These are phyloP conservation scores for Cystobasidium pallidum DNA, from an alignment of 1,284 basidiomycete species.

Conservation along the genomic window DNA sequence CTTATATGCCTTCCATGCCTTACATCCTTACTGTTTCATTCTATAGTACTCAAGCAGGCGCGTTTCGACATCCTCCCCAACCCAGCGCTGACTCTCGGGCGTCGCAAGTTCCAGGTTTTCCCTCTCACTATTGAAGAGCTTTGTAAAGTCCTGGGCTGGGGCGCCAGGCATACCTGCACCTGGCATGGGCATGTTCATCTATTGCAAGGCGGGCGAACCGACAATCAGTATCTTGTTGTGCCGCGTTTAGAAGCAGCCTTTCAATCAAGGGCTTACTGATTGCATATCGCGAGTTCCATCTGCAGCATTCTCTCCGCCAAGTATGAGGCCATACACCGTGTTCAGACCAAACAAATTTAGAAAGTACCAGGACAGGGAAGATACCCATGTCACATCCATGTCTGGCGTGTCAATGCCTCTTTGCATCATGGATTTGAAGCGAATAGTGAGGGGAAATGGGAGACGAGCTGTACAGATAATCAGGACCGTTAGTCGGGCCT, in stretches of 20 bases:
- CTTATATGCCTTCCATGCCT: not conserved
- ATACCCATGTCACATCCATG: constrained; percentile 99
- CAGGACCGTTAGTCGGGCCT: not conserved
- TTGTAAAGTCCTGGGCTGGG: constrained; percentile 74
- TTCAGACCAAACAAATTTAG: constrained; percentile 98
- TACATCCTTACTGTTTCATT: not conserved
- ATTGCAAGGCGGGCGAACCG: not conserved
- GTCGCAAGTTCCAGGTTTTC: constrained; percentile 93
- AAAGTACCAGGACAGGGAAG: constrained; percentile 98
- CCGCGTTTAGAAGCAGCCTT: constrained; percentile 58
- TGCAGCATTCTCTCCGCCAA: constrained; percentile 86
- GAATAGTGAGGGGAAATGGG: constrained; percentile 93
- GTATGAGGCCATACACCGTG: constrained; percentile 87
- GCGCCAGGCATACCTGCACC: constrained; percentile 50
- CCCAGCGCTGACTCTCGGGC: constrained; percentile 69
- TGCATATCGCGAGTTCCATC: constrained; percentile 75
- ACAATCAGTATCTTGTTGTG: not conserved
- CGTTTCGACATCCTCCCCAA: constrained; percentile 75
- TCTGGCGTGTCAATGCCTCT: constrained; percentile 93
- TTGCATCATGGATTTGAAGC: constrained; percentile 99
- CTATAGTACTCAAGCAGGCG: constrained; percentile 72
- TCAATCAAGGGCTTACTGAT: constrained; percentile 63
- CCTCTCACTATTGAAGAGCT: constrained; percentile 86
- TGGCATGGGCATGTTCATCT: constrained; percentile 44
- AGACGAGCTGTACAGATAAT: constrained; percentile 73